These are phyloP conservation scores for Cordyceps javanica DNA, from an alignment of 2,329 filamentous ascomycete genomes.

Conservation along the genomic window DNA sequence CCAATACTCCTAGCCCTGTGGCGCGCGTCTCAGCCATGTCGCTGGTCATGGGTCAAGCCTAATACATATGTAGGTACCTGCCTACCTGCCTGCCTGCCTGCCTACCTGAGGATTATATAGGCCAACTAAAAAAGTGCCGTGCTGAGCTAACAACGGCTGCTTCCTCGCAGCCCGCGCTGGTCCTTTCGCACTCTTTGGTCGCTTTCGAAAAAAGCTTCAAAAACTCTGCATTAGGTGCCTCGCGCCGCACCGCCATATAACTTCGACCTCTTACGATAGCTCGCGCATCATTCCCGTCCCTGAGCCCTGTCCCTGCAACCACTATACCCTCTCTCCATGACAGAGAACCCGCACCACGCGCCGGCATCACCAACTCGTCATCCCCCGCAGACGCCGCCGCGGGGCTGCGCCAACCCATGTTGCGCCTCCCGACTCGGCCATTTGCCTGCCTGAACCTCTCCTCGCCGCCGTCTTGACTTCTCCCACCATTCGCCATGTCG, in stretches of 20 bases:
- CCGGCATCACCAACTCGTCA: not conserved
- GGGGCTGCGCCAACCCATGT: not conserved
- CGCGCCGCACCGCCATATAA: not conserved
- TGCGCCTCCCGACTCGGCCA: not conserved
- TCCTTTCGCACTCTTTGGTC: not conserved
- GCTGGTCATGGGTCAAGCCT: constrained; percentile 7
- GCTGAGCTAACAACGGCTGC: constrained; percentile 2
- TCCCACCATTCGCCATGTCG: not conserved
- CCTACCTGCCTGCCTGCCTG: too few species aligned
- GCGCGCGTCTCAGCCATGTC: constrained; percentile 5
- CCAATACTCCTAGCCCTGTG: not conserved
- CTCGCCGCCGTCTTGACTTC: not conserved
- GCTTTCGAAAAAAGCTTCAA: too few species aligned
- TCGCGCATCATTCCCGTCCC: not conserved
- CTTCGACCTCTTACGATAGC: not conserved
- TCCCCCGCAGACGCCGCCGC: constrained; percentile 4
- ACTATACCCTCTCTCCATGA: not conserved
- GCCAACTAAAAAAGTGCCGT: too few species aligned
- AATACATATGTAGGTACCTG: too few species aligned
- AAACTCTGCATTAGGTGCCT: not conserved
- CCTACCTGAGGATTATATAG: too few species aligned
- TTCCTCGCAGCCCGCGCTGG: not conserved
- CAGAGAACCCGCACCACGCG: not conserved
- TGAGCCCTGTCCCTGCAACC: not conserved
- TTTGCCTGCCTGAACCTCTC: not conserved